phyloP scores from a whole-genome alignment of 352 stramenopile species.

The Pythium monospermum region DNA sequence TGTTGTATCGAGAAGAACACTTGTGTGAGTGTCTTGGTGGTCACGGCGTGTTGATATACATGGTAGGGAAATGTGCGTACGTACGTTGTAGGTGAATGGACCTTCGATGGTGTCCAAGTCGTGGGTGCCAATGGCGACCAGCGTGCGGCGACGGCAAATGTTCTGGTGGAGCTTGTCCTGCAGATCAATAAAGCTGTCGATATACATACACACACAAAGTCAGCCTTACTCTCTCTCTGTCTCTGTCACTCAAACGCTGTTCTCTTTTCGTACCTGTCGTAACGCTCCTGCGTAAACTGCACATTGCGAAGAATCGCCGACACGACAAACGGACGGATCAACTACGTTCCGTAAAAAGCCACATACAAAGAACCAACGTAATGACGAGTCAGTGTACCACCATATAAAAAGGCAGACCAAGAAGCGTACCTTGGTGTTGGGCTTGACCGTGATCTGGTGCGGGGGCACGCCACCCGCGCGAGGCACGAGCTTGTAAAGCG shows the following conservation, averaged over 20 bases:
- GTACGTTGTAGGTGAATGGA: conserved; percentile 90
- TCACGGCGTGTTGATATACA: neutral
- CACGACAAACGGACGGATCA: conserved; percentile 96
- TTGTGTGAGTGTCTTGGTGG: neutral
- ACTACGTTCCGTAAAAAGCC: conserved; percentile 21
- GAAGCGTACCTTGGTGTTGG: conserved; percentile 64
- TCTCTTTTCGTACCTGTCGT: conserved; percentile 88
- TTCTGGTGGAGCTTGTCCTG: conserved; percentile 99
- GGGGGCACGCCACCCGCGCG: conserved; percentile 34
- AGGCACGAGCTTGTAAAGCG: conserved; percentile 76
- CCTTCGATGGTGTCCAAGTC: conserved; percentile 96
- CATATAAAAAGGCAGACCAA: too few species aligned
- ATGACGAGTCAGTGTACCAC: too few species aligned
- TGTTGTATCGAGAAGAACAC: conserved; percentile 23
- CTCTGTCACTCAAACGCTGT: neutral
- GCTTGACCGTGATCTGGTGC: conserved; percentile 86
- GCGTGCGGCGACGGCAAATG: conserved; percentile 98
- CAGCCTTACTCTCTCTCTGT: neutral
- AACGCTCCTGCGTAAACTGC: conserved; percentile 93
- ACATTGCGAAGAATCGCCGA: conserved; percentile 97
- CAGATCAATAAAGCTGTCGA: conserved; percentile 97
- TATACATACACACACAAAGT: neutral
- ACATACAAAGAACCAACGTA: neutral
- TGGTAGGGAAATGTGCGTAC: neutral
- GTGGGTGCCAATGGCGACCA: conserved; percentile 99